These are phyloP conservation scores for Trametes polyzona DNA, from an alignment of 1,284 basidiomycete species.

Conservation along the genomic window DNA sequence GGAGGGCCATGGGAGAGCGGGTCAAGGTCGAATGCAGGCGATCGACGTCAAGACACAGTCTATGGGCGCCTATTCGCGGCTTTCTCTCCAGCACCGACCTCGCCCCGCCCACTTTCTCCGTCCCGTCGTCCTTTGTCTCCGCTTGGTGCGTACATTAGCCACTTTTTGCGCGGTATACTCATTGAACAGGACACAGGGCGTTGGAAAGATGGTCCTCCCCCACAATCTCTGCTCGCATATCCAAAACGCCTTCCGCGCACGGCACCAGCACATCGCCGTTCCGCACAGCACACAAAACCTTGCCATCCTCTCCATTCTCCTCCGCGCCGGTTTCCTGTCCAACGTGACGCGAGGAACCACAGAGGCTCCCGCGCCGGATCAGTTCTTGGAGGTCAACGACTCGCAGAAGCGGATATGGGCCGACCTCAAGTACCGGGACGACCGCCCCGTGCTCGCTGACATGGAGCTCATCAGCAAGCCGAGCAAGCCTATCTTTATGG, in stretches of 20 bases:
- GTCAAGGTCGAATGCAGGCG: not conserved
- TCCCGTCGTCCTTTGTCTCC: not conserved
- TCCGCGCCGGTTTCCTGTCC: conserved; percentile 85
- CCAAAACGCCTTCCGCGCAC: conserved; percentile 87
- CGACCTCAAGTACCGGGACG: conserved; percentile 87
- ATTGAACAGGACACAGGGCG: not conserved
- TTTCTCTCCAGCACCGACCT: not conserved
- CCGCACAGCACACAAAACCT: conserved; percentile 83
- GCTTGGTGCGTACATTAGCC: not conserved
- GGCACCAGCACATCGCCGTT: conserved; percentile 74
- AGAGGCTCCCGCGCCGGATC: conserved; percentile 61
- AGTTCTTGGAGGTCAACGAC: conserved; percentile 59
- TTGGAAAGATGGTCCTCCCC: conserved; percentile 59
- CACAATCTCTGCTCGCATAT: conserved; percentile 84
- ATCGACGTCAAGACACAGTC: not conserved
- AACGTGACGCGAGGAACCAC: conserved; percentile 81
- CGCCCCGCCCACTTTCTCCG: not conserved
- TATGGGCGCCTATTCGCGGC: conserved; percentile 1
- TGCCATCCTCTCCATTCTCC: conserved; percentile 82
- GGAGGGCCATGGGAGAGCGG: conserved; percentile 9
- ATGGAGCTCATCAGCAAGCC: conserved; percentile 81
- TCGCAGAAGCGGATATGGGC: conserved; percentile 83
- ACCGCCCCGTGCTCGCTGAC: conserved; percentile 75
- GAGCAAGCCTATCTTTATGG: conserved; percentile 77
- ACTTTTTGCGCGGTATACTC: not conserved